phyloP scores from a whole-genome alignment of 495 filamentous ascomycete species.

The Lasiosphaeria ovina region DNA sequence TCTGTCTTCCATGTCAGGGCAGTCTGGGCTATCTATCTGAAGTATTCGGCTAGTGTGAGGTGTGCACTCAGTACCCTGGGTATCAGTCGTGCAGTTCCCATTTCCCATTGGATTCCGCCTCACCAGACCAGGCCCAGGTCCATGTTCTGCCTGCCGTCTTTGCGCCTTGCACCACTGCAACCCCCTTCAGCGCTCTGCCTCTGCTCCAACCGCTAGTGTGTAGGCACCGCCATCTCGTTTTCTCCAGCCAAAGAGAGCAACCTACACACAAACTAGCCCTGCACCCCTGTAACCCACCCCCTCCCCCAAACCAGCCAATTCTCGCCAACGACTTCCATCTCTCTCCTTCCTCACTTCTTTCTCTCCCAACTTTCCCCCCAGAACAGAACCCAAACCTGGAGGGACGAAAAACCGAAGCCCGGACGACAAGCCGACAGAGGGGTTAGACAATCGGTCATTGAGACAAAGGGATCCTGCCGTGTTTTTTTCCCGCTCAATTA shows the following conservation, averaged over 20 bases:
- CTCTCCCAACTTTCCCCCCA: neutral
- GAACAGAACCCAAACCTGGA: neutral
- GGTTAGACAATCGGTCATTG: neutral
- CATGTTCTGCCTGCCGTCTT: too few species aligned
- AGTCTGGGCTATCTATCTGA: too few species aligned
- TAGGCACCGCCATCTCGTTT: neutral
- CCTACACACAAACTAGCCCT: neutral
- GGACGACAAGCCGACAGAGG: neutral
- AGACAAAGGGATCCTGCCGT: neutral
- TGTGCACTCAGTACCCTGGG: too few species aligned
- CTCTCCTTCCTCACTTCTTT: conserved; percentile 4
- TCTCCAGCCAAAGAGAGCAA: neutral
- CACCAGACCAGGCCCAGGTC: too few species aligned
- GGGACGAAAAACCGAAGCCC: conserved; percentile 1
- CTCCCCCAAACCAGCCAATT: conserved; percentile 6
- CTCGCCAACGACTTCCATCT: neutral
- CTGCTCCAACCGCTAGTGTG: too few species aligned
- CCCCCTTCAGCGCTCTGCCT: too few species aligned
- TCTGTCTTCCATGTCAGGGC: too few species aligned
- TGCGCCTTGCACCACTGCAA: too few species aligned
- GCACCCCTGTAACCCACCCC: neutral
- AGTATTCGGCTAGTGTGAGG: too few species aligned
- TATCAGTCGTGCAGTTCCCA: too few species aligned
- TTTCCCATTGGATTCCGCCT: too few species aligned
- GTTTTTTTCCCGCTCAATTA: neutral